Conservation (phyloP, 805 yeast species). For the Kodamaea restingae region DNA sequence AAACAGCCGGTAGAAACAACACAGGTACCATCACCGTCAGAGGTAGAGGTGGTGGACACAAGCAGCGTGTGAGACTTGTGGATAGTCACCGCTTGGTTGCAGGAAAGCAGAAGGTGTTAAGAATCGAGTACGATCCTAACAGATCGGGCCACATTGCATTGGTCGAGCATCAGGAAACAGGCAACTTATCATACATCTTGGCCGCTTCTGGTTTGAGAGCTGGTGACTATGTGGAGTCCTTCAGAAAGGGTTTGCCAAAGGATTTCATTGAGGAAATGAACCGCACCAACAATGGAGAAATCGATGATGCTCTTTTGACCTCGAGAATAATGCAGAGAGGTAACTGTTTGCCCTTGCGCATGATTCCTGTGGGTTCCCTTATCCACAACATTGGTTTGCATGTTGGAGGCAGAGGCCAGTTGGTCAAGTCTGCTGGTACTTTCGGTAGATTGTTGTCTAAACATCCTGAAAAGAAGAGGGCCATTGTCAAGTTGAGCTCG, state of each 20-base stretch:
- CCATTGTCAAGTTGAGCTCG: conserved; percentile 75
- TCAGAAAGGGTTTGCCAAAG: conserved; percentile 81
- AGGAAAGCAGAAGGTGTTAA: conserved; percentile 74
- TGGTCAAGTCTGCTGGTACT: conserved; percentile 93
- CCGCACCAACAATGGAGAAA: conserved; percentile 60
- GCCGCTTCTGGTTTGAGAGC: conserved; percentile 92
- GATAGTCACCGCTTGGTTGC: conserved; percentile 65
- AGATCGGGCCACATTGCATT: conserved; percentile 92
- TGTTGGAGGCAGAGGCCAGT: conserved; percentile 72
- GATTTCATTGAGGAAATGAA: conserved; percentile 71
- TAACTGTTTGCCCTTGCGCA: conserved; percentile 84
- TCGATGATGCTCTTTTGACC: conserved; percentile 87
- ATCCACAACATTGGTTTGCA: conserved; percentile 80
- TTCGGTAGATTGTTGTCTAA: conserved; percentile 86
- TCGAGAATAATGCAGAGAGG: conserved; percentile 89
- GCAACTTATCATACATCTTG: conserved; percentile 68
- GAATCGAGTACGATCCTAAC: conserved; percentile 95
- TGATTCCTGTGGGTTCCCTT: conserved; percentile 94
- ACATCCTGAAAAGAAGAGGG: conserved; percentile 63
- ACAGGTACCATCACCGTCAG: conserved; percentile 86
- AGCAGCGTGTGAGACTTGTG: conserved; percentile 77
- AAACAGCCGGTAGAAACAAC: conserved; percentile 84
- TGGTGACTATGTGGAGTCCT: conserved; percentile 88
- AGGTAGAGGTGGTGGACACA: conserved; percentile 97
- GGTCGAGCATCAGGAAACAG: conserved; percentile 59